A percentile compares a stretch with the other conserved stretches of the same genome.
These are phyloP conservation scores for Aeschynomene evenia DNA, from an alignment of 306 rosid species.

Conservation along the genomic window DNA sequence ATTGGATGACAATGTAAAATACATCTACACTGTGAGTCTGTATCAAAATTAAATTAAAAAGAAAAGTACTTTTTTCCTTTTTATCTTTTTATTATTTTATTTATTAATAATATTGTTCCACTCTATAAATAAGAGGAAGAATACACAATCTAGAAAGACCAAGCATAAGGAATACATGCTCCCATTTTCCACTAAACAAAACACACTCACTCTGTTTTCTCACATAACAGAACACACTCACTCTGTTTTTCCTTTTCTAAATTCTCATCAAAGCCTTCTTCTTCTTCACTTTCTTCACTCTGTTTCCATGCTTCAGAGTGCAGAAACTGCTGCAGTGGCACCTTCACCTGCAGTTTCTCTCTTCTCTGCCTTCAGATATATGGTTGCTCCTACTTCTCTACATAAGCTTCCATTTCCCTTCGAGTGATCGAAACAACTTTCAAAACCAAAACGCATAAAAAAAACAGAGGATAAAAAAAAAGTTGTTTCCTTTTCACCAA, in stretches of 20 bases:
- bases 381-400: constrained; percentile 21
- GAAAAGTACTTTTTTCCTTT: not conserved
- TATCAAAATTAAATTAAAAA: too few relatives aligned
- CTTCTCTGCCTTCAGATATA: constrained; percentile 30
- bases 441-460: not conserved
- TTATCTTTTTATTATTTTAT: not conserved
- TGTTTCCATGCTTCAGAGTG: constrained; percentile 48
- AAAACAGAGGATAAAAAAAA: too few relatives aligned
- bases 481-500: too few relatives aligned
- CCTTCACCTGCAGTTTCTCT: constrained; percentile 34
- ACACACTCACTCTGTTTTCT: not conserved
- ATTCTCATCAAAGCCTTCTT: constrained; percentile 5
- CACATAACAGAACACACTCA: not conserved
- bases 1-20: too few relatives aligned
- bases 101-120: not conserved
- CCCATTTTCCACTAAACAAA: not conserved
- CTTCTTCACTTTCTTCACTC: not conserved
- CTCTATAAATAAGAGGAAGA: not conserved
- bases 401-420: constrained; percentile 25
- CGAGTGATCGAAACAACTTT: too few relatives aligned
- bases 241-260: not conserved
- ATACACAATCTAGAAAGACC: not conserved
- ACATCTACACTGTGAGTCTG: too few relatives aligned
- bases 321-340: constrained; percentile 18
- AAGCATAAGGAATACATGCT: not conserved